Conservation (phyloP, 495 filamentous ascomycete species). For the Talaromyces ruber region DNA sequence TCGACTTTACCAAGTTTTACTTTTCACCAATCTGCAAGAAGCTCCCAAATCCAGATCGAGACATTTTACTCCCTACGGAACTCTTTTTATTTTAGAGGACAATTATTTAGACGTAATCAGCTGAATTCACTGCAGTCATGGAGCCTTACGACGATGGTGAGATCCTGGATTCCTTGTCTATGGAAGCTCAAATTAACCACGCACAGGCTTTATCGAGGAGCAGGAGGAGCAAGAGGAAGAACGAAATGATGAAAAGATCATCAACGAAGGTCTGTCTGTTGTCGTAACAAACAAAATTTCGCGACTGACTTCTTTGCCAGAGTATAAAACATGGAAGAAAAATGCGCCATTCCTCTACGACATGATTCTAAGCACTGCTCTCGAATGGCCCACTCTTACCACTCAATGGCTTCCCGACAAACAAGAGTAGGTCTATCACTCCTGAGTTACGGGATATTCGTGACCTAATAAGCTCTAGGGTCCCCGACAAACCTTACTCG, state of each 20-base stretch:
- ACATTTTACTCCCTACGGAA: not conserved
- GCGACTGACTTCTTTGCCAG: constrained; percentile 33
- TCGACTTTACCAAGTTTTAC: not conserved
- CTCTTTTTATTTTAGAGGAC: not conserved
- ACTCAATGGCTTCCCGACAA: constrained; percentile 98
- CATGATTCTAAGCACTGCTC: constrained; percentile 83
- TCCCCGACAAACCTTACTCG: constrained; percentile 77
- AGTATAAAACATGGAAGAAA: constrained; percentile 99
- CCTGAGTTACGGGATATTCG: not conserved
- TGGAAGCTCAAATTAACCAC: constrained; percentile 3
- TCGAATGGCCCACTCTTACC: constrained; percentile 97
- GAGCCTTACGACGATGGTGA: constrained; percentile 32
- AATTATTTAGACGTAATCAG: not conserved
- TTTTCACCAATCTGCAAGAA: not conserved
- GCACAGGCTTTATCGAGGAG: constrained; percentile 29
- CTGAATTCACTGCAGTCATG: constrained; percentile 13
- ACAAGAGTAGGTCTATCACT: constrained; percentile 51
- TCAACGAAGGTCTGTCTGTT: constrained; percentile 74
- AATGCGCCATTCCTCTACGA: constrained; percentile 98
- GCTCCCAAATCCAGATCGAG: not conserved
- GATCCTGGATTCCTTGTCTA: constrained; percentile 10
- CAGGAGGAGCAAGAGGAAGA: constrained; percentile 61
- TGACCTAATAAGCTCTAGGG: constrained; percentile 25
- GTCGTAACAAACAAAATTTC: not conserved
- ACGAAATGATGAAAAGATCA: constrained; percentile 68